Evolutionary conservation across 352 stramenopile species (phyloP).

Genomic region (Phytopythium chamaehyphon): DNA sequence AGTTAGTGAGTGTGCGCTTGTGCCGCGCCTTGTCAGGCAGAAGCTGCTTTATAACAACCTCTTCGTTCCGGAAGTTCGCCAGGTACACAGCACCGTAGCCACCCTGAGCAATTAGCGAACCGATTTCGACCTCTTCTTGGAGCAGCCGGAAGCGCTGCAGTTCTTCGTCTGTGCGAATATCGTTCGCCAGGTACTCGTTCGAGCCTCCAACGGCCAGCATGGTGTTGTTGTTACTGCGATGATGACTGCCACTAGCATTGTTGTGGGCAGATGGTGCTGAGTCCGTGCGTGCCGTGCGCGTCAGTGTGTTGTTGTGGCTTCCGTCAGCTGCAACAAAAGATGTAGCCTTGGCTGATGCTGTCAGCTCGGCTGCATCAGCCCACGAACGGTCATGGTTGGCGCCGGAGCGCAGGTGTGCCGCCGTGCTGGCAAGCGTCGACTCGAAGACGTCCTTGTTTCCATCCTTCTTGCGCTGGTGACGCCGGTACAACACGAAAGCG

Average conservation of each 20-base stretch:
- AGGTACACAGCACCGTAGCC: constrained; percentile 30
- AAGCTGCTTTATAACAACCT: constrained; percentile 34
- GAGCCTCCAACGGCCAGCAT: not conserved
- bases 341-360: constrained; percentile 4
- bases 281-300: constrained; percentile 4
- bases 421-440: constrained; percentile 1
- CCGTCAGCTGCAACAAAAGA: not conserved
- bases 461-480: constrained; percentile 4
- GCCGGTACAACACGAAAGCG: constrained; percentile 5
- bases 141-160: constrained; percentile 25
- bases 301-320: constrained; percentile 5
- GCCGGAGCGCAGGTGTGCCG: not conserved
- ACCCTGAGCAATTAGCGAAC: constrained; percentile 23
- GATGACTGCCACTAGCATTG: not conserved
- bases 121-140: constrained; percentile 24
- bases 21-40: constrained; percentile 22
- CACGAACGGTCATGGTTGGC: not conserved
- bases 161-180: constrained; percentile 33
- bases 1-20: constrained; percentile 16
- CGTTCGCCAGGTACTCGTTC: constrained; percentile 22
- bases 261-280: constrained; percentile 3
- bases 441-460: not conserved
- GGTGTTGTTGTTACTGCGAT: constrained; percentile 1
- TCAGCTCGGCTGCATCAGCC: not conserved
- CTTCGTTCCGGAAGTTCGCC: constrained; percentile 22